phyloP scores from a whole-genome alignment of 1,139 yeast genomes.

The Suhomyces taliae region DNA sequence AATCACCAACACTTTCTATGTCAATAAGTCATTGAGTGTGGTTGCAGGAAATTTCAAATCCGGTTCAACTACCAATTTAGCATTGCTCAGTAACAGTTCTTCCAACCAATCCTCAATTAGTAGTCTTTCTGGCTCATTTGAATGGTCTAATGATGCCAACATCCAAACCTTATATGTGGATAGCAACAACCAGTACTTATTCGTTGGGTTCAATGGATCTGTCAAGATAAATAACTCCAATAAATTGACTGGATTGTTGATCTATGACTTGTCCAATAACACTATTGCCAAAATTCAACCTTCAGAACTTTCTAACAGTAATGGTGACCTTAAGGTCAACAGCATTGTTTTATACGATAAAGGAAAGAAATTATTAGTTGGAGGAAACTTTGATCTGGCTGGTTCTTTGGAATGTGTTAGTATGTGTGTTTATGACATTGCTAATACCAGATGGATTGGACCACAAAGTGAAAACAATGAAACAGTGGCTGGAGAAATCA shows the following conservation, averaged over 20 bases:
- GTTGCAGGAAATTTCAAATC: conserved; percentile 50
- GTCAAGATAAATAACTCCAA: conserved; percentile 25
- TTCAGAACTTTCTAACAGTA: conserved; percentile 32
- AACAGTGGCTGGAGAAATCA: conserved; percentile 52
- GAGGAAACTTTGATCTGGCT: conserved; percentile 69
- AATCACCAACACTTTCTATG: conserved; percentile 39
- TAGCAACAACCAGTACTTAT: conserved; percentile 34
- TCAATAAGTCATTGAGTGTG: conserved; percentile 52
- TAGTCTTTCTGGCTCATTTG: conserved; percentile 29
- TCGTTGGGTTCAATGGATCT: conserved; percentile 54
- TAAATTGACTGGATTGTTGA: conserved; percentile 46
- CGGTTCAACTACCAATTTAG: conserved; percentile 25
- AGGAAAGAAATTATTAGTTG: conserved; percentile 59
- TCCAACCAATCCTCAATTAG: conserved; percentile 23
- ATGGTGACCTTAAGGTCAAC: conserved; percentile 41
- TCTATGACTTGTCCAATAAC: conserved; percentile 48
- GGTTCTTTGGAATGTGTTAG: conserved; percentile 61
- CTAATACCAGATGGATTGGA: conserved; percentile 53
- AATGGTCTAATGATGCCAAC: conserved; percentile 35
- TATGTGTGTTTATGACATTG: conserved; percentile 67
- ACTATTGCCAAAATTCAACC: conserved; percentile 50
- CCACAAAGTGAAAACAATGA: conserved; percentile 40
- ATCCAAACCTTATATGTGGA: conserved; percentile 47
- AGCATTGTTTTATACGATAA: conserved; percentile 55
- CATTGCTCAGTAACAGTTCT: conserved; percentile 39